Base-by-base conservation (phyloP, 2,329 filamentous ascomycete species). In the Dothiorella sarmentorum region DNA sequence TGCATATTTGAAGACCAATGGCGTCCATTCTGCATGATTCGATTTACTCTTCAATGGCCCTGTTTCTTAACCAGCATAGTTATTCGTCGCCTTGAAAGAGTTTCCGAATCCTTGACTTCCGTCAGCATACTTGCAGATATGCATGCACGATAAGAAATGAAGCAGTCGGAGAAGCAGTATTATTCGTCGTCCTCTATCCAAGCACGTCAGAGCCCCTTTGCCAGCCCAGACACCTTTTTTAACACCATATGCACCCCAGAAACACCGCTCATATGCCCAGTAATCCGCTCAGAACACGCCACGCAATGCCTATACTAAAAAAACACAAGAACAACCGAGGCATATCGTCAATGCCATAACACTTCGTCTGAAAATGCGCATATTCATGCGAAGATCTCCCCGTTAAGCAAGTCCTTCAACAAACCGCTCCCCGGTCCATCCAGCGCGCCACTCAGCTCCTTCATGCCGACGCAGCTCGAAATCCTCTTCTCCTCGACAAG, bases 381-480 rank as follows among this genome's bases (percentile, higher is more conserved):
- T n/a, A 47, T 26, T 49, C 33, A 38, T 17, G 24, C 45, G 31
- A 42, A 18, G 24, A 44, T 18, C 13, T 58, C 56, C 9, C 56
- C 60, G 20, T 61, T 67, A 27, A 68, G 63, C 26, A 74, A 31
- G 45, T 64, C 68, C 61, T 63, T 73, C 22, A 75, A 62, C 40
- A 74, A 72, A 37, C 63, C 62, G 43, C 68, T 69, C 11, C 81
- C 80, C 1, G 29, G 40, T n/a, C 79, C 74, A 22, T 82, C 80
- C 43, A 72, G 83, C 38, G 89, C 86, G 58, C 82, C 81, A 64
- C 87, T 83, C 63, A 96, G 81, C 74, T 96, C 91, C 67, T 84
- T 87, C 68, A 90, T 86, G n/a, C 86, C 85, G 18, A 92, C 87
- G 68, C 85, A 89, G 73, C 90, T 91, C 2, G 88, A 87, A 47